These are phyloP conservation scores for Dispira simplex DNA, from an alignment of 192 early-diverging fungal species.

Conservation along the genomic window DNA sequence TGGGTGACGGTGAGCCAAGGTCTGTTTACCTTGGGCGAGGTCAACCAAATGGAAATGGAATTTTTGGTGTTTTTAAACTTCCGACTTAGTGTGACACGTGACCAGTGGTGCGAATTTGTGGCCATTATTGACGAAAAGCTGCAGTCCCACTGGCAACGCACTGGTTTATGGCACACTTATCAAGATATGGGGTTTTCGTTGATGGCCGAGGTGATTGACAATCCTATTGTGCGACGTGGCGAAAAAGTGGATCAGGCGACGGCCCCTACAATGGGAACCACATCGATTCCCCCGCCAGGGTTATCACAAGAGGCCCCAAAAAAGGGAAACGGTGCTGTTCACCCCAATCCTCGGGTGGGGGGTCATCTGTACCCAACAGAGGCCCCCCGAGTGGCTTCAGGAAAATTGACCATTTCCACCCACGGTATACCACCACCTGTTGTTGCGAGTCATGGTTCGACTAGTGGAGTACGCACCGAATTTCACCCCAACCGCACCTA, in stretches of 20 bases:
- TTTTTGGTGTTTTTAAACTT: constrained; percentile 36
- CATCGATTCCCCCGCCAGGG: neutral
- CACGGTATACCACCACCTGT: neutral
- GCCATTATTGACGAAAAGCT: constrained; percentile 34
- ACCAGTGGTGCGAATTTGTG: constrained; percentile 35
- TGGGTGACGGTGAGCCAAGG: constrained; percentile 45
- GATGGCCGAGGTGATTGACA: constrained; percentile 1
- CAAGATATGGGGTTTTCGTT: constrained; percentile 9
- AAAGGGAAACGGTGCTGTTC: neutral
- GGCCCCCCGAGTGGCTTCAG: neutral
- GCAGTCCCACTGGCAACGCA: constrained; percentile 11
- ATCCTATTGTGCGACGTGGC: neutral
- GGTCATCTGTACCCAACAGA: neutral
- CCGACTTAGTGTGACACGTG: constrained; percentile 31
- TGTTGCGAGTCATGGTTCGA: no score
- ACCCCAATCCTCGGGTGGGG: neutral
- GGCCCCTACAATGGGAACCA: neutral
- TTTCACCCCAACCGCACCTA: neutral
- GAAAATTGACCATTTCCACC: neutral
- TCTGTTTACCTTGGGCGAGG: constrained; percentile 35
- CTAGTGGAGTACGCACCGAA: neutral
- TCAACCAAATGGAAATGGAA: constrained; percentile 52
- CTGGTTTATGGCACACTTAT: neutral
- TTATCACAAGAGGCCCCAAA: no score
- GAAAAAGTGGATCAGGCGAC: neutral